Conservation (phyloP, 2,329 filamentous ascomycete genomes). For the Diaporthe capsici region DNA sequence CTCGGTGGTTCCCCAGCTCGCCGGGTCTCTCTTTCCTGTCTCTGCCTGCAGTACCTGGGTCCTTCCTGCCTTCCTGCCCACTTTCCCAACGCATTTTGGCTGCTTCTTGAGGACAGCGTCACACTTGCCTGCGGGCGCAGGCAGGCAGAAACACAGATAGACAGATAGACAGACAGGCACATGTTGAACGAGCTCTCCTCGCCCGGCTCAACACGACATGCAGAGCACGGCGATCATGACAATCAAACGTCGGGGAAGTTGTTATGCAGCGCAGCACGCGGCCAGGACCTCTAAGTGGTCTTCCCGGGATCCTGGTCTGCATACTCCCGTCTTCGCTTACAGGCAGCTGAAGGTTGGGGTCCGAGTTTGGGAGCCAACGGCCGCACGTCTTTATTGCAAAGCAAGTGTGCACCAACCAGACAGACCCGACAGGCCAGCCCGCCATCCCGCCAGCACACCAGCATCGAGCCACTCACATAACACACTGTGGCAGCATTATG, state of each 20-base stretch:
- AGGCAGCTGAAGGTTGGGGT: conserved; percentile 29
- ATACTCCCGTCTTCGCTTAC: conserved; percentile 30
- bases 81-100: not conserved
- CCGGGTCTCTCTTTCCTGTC: not conserved
- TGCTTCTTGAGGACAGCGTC: not conserved
- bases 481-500: not conserved
- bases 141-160: not conserved
- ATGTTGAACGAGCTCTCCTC: not conserved
- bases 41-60: not conserved
- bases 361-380: conserved; percentile 25
- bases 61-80: not conserved
- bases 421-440: not conserved
- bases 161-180: not conserved
- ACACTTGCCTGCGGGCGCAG: not conserved
- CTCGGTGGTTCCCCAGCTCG: conserved; percentile 4
- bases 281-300: not conserved
- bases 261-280: conserved; percentile 6
- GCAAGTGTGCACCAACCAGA: not conserved
- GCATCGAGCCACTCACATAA: conserved; percentile 14
- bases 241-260: conserved; percentile 15
- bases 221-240: conserved; percentile 8
- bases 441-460: not conserved
- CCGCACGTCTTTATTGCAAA: not conserved
- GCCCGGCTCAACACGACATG: not conserved
- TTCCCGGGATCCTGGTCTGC: conserved; percentile 20